These are phyloP conservation scores for Metschnikowia gruessii DNA, from an alignment of 805 yeast species.

Conservation along the genomic window DNA sequence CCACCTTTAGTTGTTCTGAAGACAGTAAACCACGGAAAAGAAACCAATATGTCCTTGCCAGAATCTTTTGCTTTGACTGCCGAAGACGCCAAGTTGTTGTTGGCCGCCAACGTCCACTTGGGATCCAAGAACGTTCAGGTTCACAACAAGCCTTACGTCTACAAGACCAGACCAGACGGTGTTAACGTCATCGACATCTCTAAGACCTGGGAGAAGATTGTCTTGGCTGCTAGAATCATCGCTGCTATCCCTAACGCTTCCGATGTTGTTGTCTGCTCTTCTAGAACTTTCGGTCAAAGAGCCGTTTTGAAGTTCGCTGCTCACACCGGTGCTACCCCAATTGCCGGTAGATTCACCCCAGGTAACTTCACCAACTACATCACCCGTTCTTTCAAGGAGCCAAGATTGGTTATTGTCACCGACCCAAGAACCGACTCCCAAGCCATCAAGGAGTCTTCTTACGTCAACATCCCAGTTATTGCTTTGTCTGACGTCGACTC, in stretches of 20 bases:
- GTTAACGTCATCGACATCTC: conserved; percentile 97
- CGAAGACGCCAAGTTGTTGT: conserved; percentile 97
- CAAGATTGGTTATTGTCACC: conserved; percentile 98
- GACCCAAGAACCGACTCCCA: conserved; percentile 99
- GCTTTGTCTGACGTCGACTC: conserved; percentile 99
- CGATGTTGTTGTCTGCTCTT: conserved; percentile 97
- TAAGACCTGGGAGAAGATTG: conserved; percentile 99
- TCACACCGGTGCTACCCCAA: conserved; percentile 99
- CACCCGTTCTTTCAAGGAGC: conserved; percentile 99
- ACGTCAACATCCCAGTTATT: conserved; percentile 99
- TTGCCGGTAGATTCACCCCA: conserved; percentile 99
- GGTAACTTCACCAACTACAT: conserved; percentile 99
- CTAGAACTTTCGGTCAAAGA: conserved; percentile 99
- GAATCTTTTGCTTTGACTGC: conserved; percentile 90
- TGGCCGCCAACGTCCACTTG: conserved; percentile 99
- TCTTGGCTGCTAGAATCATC: conserved; percentile 98
- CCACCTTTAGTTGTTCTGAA: conserved; percentile 21
- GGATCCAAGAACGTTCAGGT: conserved; percentile 99
- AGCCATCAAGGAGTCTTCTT: conserved; percentile 99
- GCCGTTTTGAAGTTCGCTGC: conserved; percentile 99
- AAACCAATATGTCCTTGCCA: conserved; percentile 67
- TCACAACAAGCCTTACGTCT: conserved; percentile 95
- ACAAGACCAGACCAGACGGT: conserved; percentile 99
- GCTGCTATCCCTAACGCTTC: conserved; percentile 99
- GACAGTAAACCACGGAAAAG: conserved; percentile 19